Percentiles rank a stretch among this genome's conserved stretches.
Conservation (phyloP, 2,329 filamentous ascomycete species). For the Eutypa lata region DNA sequence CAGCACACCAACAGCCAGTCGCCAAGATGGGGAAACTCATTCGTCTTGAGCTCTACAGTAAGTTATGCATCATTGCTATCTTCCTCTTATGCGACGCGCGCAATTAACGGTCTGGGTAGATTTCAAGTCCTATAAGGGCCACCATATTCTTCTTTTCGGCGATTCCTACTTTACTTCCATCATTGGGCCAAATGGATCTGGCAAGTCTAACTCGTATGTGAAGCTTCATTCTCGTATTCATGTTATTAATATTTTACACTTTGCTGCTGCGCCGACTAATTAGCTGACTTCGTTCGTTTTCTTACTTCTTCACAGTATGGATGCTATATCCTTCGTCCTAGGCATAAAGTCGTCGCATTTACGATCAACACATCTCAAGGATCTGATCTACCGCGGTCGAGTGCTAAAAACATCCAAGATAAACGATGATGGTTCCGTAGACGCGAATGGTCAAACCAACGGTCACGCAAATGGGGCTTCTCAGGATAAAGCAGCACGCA, state of each 20-base stretch:
- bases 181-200: slow-evolving; percentile 98
- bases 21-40: slow-evolving; percentile 91
- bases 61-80: slow-evolving; percentile 29
- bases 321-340: slow-evolving; percentile 97
- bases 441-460: slow-evolving; percentile 58
- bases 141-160: slow-evolving; percentile 89
- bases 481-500: slow-evolving; percentile 62
- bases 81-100: slow-evolving; percentile 3
- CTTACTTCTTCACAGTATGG: slow-evolving; percentile 64
- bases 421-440: slow-evolving; percentile 77
- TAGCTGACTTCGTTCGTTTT: slow-evolving; percentile 18
- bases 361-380: slow-evolving; percentile 87
- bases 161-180: slow-evolving; percentile 99
- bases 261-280: background rate
- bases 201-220: slow-evolving; percentile 93
- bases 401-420: slow-evolving; percentile 90
- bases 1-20: slow-evolving; percentile 19
- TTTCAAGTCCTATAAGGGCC: slow-evolving; percentile 99
- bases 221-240: slow-evolving; percentile 2
- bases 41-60: slow-evolving; percentile 90
- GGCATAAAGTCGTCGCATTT: slow-evolving; percentile 99
- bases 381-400: slow-evolving; percentile 92
- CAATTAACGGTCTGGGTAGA: slow-evolving; percentile 51
- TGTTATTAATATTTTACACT: slow-evolving; percentile 3
- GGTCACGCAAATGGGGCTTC: slow-evolving; percentile 60